Base-by-base conservation (phyloP, 257 asterid genomes). In the Nicotiana benthamiana region DNA sequence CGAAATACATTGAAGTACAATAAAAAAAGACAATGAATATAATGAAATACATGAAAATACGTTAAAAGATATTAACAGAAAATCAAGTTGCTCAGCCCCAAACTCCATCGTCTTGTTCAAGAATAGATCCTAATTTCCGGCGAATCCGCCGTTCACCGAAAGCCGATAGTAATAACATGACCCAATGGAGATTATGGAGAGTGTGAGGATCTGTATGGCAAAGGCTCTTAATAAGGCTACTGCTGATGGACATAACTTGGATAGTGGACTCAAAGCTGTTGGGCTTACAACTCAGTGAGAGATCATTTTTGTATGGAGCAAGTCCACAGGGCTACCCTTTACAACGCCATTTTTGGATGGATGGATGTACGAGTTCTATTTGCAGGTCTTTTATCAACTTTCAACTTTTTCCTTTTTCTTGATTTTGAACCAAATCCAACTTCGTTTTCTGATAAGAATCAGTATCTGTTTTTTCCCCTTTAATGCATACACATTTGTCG, bases 341-440 rank as follows among this genome's bases (percentile, higher is more conserved):
- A 93, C 80, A 93, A 95, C 72, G 99, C 99, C 63, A 90, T 96
- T 81, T 94, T 81, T 96, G 99, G 99, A 96, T 96, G 99, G 99
- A 96, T 61, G 96, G 79, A 3, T 97, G 99, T 8, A 96, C 99
- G 22, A 91, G 94, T 79, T 81, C 98, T 15, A 87, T 93, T 54
- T 92, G 98, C 97, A 92, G 98, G 99, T 92, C 80, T n/a, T 56
- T 16, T 56, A 11, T 34, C 10, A 27, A 28, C 17, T 16, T 6
- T 20, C 1, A 61, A n/a, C n/a, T n/a, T n/a, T 16, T 67, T 34
- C n/a, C 53, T 40, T 26, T 36, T 16, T 56, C 32, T 17, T 61
- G 18, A 53, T 67, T 48, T 10, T 8, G 11, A 53, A 16, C 36
- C 30, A 57, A 77, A 57, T 30, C 1, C n/a, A 56, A 12, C 1